Conservation (phyloP, 148 eudicot species). For the Fagopyrum homotropicum region DNA sequence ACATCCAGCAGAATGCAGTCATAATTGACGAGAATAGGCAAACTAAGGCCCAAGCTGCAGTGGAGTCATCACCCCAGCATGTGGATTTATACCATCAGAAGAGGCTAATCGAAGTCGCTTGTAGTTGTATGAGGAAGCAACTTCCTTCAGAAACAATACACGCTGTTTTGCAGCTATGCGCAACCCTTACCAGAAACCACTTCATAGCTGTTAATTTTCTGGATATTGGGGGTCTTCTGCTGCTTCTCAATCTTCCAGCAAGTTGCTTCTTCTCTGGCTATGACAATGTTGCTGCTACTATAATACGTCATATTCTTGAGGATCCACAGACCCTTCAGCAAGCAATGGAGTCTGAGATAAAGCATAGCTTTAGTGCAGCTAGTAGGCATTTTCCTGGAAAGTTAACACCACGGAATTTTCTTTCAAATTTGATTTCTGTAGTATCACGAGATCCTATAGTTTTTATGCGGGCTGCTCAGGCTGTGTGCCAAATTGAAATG, state of each 20-base stretch:
- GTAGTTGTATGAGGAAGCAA: constrained; percentile 62
- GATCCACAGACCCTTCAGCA: constrained; percentile 96
- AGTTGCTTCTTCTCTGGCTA: constrained; percentile 80
- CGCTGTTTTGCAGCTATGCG: constrained; percentile 88
- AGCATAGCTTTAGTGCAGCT: constrained; percentile 67
- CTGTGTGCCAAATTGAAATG: constrained; percentile 96
- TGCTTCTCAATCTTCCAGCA: constrained; percentile 82
- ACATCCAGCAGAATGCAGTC: constrained; percentile 42
- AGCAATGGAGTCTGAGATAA: constrained; percentile 96
- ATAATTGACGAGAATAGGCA: constrained; percentile 64
- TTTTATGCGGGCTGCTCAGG: constrained; percentile 81
- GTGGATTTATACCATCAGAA: constrained; percentile 61
- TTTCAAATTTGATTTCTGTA: constrained; percentile 55
- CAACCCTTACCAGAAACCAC: constrained; percentile 71
- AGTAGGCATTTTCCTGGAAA: constrained; percentile 80
- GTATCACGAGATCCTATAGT: constrained; percentile 79
- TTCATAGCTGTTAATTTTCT: constrained; percentile 75
- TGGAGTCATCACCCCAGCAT: constrained; percentile 35
- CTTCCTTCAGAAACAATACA: constrained; percentile 91
- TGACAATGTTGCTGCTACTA: constrained; percentile 81
- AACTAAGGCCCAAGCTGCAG: constrained; percentile 32
- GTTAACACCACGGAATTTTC: constrained; percentile 77
- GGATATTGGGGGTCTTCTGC: constrained; percentile 77
- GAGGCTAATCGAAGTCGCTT: constrained; percentile 67
- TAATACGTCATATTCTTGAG: constrained; percentile 94